Conservation (phyloP, 1,284 basidiomycete genomes). For the Austroboletus olivaceoglutinosus region DNA sequence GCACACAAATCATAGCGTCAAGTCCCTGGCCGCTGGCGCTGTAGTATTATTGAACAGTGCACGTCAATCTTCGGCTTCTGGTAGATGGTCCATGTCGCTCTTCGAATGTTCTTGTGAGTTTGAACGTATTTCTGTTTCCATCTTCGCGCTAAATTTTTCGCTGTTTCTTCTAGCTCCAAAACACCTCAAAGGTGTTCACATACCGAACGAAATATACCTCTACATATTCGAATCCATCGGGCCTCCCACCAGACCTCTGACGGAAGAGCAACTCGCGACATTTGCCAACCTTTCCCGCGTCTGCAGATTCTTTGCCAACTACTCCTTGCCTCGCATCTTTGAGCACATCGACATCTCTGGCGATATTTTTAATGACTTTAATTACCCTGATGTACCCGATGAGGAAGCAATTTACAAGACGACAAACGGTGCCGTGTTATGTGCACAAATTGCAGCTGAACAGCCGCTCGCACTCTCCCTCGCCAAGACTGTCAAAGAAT, state of each 20-base stretch:
- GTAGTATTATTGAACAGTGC: no score
- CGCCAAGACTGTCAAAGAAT: background rate
- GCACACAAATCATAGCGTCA: no score
- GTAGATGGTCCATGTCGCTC: no score
- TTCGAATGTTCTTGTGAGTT: no score
- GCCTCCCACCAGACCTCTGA: background rate
- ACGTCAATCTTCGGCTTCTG: no score
- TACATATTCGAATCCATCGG: slow-evolving; percentile 35
- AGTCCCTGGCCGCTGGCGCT: no score
- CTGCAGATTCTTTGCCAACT: slow-evolving; percentile 43
- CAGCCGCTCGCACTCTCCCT: slow-evolving; percentile 19
- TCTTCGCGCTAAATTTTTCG: no score
- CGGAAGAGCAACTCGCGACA: slow-evolving; percentile 9
- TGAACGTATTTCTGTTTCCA: no score
- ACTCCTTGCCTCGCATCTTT: slow-evolving; percentile 38
- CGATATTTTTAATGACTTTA: no score
- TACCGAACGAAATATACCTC: slow-evolving; percentile 39
- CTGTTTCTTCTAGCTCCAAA: background rate
- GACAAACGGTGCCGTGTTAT: slow-evolving; percentile 4
- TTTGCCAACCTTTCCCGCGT: slow-evolving; percentile 20
- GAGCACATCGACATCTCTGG: slow-evolving; percentile 31
- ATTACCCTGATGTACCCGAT: no score
- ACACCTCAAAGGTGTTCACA: slow-evolving; percentile 6
- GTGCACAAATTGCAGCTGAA: slow-evolving; percentile 11
- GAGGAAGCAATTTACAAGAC: background rate